A percentile compares a stretch with the other conserved stretches of the same genome.
Evolutionary conservation across 2,329 filamentous ascomycete species (phyloP).

Genomic region (Aspergillus jensenii): DNA sequence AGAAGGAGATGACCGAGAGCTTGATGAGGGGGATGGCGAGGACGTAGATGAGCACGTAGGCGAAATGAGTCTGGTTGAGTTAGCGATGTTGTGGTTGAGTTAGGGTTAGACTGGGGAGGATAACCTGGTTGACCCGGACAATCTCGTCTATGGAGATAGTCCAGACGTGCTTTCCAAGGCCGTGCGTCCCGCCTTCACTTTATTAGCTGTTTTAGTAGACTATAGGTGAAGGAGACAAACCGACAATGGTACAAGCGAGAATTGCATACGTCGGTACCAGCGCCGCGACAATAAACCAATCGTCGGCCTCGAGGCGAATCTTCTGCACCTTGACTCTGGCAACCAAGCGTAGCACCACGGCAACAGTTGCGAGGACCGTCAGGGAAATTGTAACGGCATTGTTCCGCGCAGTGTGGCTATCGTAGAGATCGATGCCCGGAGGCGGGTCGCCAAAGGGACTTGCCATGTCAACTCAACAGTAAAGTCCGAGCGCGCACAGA

Average conservation of each 20-base stretch:
- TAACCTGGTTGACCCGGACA: conserved; percentile 3
- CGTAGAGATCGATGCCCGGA: conserved; percentile 9
- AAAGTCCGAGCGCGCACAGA: too few relatives aligned
- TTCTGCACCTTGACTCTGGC: background rate
- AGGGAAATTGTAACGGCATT: conserved; percentile 6
- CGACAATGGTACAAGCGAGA: background rate
- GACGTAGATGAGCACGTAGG: conserved; percentile 17
- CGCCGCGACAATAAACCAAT: conserved; percentile 13
- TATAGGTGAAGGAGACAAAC: background rate
- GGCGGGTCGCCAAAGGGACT: conserved; percentile 8
- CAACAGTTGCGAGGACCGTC: conserved; percentile 9
- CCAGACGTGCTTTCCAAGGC: conserved; percentile 19
- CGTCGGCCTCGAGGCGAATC: conserved; percentile 2
- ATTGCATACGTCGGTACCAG: background rate
- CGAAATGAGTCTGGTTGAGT: conserved; percentile 13
- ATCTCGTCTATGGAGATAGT: conserved; percentile 13
- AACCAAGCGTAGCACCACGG: conserved; percentile 12
- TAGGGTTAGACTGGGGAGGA: too few relatives aligned
- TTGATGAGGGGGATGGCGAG: conserved; percentile 16
- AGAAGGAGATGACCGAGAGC: conserved; percentile 18
- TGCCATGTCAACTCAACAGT: conserved; percentile 1
- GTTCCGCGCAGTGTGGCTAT: conserved; percentile 5
- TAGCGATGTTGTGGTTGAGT: background rate
- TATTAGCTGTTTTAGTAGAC: too few relatives aligned
- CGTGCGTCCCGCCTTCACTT: conserved; percentile 10